Evolutionary conservation across 2,329 filamentous ascomycete species (phyloP).

Genomic region (Xylaria multiplex): DNA sequence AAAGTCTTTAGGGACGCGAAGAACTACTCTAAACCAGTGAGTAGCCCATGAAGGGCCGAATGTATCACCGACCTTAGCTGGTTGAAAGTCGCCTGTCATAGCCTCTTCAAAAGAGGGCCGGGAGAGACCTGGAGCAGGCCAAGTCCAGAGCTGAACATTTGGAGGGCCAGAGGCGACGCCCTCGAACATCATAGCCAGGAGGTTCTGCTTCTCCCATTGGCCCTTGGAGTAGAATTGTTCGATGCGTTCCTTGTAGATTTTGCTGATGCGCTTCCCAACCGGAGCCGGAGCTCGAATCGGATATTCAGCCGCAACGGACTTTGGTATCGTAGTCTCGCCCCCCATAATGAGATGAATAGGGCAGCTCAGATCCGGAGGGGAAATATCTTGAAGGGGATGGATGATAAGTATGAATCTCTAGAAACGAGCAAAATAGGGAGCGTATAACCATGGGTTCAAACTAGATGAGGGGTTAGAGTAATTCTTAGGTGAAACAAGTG

Average conservation of each 20-base stretch:
- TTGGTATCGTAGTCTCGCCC: slow-evolving; percentile 57
- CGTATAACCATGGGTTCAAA: slow-evolving; percentile 1
- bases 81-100: slow-evolving; percentile 75
- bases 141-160: slow-evolving; percentile 85
- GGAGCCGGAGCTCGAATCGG: slow-evolving; percentile 63
- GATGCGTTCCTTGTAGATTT: slow-evolving; percentile 87
- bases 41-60: slow-evolving; percentile 98
- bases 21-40: slow-evolving; percentile 90
- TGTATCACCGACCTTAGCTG: slow-evolving; percentile 76
- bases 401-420: slow-evolving; percentile 27
- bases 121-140: slow-evolving; percentile 80
- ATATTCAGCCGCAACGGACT: slow-evolving; percentile 60
- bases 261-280: slow-evolving; percentile 81
- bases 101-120: slow-evolving; percentile 91
- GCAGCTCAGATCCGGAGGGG: slow-evolving; percentile 22
- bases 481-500: slow-evolving; percentile 5
- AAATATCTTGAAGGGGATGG: slow-evolving; percentile 27
- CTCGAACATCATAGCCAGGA: slow-evolving; percentile 80
- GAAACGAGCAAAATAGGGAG: slow-evolving; percentile 10
- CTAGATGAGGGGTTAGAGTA: not conserved
- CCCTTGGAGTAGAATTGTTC: slow-evolving; percentile 81
- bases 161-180: slow-evolving; percentile 72
- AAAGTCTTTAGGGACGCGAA: slow-evolving; percentile 80
- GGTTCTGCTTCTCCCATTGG: slow-evolving; percentile 80
- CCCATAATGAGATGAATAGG: slow-evolving; percentile 57